Conservation (phyloP, 441 rosid species). For the Syzygium syzygioides region DNA sequence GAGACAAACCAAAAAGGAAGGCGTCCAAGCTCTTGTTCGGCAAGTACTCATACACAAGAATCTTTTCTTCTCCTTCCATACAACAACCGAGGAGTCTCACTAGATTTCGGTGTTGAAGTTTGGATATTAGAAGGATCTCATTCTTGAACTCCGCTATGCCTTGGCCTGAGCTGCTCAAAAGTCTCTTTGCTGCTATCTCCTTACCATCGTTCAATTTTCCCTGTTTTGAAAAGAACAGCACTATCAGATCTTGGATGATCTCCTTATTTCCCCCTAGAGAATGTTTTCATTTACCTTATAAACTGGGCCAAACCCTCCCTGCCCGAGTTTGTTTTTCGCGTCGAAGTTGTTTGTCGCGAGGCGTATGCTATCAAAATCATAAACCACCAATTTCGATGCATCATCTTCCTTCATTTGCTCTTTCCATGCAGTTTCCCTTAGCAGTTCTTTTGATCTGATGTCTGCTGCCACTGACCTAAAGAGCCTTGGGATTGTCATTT, state of each 20-base stretch:
- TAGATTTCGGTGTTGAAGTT: conserved; percentile 1
- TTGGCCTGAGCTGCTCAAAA: conserved; percentile 1
- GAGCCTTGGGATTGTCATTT: not conserved
- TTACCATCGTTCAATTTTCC: conserved; percentile 1
- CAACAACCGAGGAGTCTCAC: not conserved
- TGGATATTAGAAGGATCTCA: conserved; percentile 5
- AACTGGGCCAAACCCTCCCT: conserved; percentile 8
- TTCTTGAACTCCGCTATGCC: conserved; percentile 8
- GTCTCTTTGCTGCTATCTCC: conserved; percentile 6
- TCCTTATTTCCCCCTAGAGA: not conserved
- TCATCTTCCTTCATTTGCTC: not conserved
- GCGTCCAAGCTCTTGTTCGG: not conserved
- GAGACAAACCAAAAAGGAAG: not conserved
- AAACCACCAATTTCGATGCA: not conserved
- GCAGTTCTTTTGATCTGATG: not conserved
- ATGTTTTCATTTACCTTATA: conserved; percentile 1
- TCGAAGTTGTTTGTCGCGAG: not conserved
- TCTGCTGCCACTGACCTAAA: not conserved
- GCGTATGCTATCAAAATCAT: not conserved
- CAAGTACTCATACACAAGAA: not conserved
- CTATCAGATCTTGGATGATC: not conserved
- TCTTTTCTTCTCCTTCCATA: not conserved
- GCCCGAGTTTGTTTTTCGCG: not conserved
- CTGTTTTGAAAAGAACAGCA: not conserved
- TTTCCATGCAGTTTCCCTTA: not conserved